These are phyloP conservation scores for Epichloe aotearoae DNA, from an alignment of 2,329 filamentous ascomycete species.

Conservation along the genomic window DNA sequence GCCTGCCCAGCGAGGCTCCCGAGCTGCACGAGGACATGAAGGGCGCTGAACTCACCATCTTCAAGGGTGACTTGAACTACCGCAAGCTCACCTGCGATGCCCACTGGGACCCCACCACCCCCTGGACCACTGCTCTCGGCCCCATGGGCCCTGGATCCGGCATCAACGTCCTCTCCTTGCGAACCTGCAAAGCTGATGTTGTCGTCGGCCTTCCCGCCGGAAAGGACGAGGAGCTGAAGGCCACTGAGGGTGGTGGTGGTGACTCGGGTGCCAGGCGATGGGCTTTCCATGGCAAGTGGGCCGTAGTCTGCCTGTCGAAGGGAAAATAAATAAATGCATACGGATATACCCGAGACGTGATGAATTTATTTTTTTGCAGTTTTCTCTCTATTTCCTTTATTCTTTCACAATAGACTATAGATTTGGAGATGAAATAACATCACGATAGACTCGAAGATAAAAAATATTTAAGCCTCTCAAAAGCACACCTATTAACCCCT, in stretches of 20 bases:
- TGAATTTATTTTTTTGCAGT: not conserved
- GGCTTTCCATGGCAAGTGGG: slow-evolving; percentile 96
- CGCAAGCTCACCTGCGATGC: slow-evolving; percentile 80
- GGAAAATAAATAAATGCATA: slow-evolving; percentile 13
- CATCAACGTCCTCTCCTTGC: slow-evolving; percentile 70
- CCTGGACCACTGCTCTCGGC: slow-evolving; percentile 73
- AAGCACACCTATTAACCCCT: not conserved
- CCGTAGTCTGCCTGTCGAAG: slow-evolving; percentile 53
- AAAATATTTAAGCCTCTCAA: not conserved
- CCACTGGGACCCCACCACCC: slow-evolving; percentile 72
- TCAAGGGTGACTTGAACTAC: slow-evolving; percentile 97
- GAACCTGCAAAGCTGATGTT: slow-evolving; percentile 94
- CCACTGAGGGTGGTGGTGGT: slow-evolving; percentile 55
- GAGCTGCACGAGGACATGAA: slow-evolving; percentile 66
- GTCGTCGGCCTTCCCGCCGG: slow-evolving; percentile 78
- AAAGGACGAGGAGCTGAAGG: slow-evolving; percentile 66
- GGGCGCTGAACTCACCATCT: slow-evolving; percentile 75
- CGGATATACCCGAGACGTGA: not conserved
- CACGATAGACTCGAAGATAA: slow-evolving; percentile 1
- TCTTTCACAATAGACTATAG: slow-evolving; percentile 5
- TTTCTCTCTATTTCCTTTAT: not conserved
- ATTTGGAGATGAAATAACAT: not conserved
- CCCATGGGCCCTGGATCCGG: slow-evolving; percentile 72
- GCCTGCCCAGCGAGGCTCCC: slow-evolving; percentile 56
- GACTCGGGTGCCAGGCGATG: slow-evolving; percentile 63